Percentiles rank a stretch among this genome's conserved stretches.
phyloP scores from a whole-genome alignment of 2,329 filamentous ascomycete species.

The Nectriaceae sp. region DNA sequence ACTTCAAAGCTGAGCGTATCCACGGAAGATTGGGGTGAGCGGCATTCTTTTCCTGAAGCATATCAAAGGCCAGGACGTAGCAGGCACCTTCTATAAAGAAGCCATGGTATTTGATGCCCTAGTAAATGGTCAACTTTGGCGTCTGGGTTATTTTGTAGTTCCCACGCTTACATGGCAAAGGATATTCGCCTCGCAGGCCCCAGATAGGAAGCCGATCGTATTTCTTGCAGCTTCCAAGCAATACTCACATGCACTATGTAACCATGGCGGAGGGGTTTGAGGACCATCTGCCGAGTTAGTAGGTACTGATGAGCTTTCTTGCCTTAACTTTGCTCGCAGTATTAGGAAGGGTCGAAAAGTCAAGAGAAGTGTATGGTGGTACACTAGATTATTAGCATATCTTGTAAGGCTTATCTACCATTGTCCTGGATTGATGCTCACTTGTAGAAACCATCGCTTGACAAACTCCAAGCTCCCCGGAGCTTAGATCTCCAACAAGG shows the following conservation, averaged over 20 bases:
- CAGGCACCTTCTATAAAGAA: conserved; percentile 45
- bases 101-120: conserved; percentile 47
- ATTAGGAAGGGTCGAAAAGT: conserved; percentile 48
- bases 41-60: conserved; percentile 40
- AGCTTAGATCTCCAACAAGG: conserved; percentile 37
- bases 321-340: conserved; percentile 42
- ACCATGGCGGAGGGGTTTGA: conserved; percentile 34
- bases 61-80: conserved; percentile 44
- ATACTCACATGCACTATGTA: conserved; percentile 45
- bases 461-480: conserved; percentile 39
- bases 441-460: conserved; percentile 42
- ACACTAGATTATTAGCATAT: conserved; percentile 32
- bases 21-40: conserved; percentile 42
- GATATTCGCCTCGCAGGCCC: conserved; percentile 41
- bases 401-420: background rate
- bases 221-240: conserved; percentile 42
- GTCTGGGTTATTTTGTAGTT: background rate
- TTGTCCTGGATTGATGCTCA: conserved; percentile 24
- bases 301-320: conserved; percentile 25
- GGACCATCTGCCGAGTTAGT: conserved; percentile 8
- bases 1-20: conserved; percentile 40
- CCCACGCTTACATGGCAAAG: conserved; percentile 37
- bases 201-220: conserved; percentile 41
- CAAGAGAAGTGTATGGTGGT: conserved; percentile 43
- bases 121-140: conserved; percentile 6